Evolutionary conservation across 306 rosid species (phyloP), one percentile per base, ranked within the genome.

Genomic region (Astragalus glycyphyllos): DNA sequence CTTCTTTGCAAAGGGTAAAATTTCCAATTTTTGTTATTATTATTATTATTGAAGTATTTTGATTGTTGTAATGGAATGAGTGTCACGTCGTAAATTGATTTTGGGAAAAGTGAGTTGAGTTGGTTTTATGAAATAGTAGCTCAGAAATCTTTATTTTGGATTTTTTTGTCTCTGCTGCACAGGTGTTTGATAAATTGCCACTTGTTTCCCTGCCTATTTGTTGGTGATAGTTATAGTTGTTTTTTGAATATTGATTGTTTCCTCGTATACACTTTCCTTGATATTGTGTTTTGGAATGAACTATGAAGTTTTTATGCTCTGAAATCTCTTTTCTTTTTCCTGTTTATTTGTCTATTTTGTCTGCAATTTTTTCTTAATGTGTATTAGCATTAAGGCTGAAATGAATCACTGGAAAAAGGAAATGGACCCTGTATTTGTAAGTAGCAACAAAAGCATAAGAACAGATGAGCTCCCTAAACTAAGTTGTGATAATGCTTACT

Each of bases 111-210:
- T 16, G 60, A 8, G 5, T 13, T 69, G 54, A 54, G 48, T n/a
- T 15, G 31, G 41, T 29, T 31, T 57, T 5, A n/a, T 29, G 63
- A 57, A 31, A 12, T 29, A 26, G 4, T 11, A 26, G 38, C n/a
- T 60, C 14, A 20, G 50, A 29, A 64, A 11, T n/a, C 50, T 12
- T 59, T 4, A 12, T 15, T 53, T 64, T 55, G 5, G 10, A 4
- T 44, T 65, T 45, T 23, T 45, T 15, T 14, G 31, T 26, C 31
- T 58, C 5, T 40, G 46, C 61, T 67, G 31, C 29, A 20, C 15
- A 16, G 55, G 49, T 69, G 64, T 69, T 79, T 65, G 72, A 75
- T 75, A 56, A 74, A 58, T 45, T 47, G 79, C 35, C 59, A 10
- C 57, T 5, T 66, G 63, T 26, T 34, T n/a, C 15, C 34, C 4